Evolutionary conservation across 768 basidiomycete genomes (phyloP), one percentile per base, ranked within the genome.

Genomic region (Pilatotrama ljubarskyi): DNA sequence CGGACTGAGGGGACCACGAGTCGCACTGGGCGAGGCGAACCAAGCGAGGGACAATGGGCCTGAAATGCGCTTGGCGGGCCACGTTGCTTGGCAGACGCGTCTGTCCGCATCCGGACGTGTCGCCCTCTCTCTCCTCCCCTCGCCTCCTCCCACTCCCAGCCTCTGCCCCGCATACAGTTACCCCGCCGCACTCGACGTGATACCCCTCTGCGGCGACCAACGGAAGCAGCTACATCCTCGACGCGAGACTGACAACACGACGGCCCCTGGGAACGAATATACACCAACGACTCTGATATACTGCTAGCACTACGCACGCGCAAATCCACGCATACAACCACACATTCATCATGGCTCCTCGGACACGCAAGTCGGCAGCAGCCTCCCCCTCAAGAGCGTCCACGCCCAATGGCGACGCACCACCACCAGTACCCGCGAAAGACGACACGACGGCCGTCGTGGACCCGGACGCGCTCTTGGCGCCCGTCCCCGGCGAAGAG

Each of bases 401-500:
- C 32, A 22, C 37, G 17, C 36, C 56, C 17, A 47, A 62, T 20
- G 61, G 41, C 47, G 56, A 54, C 56, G 36, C 52, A 47, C 46
- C 51, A 6, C 55, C 55, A 6, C 38, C 46, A 15, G 25, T 49
- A 24, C 55, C 55, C 13, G 37, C 55, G 24, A 40, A 49, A n/a
- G 46, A 49, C 25, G 38, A 57, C 11, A 22, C 56, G 26, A 22
- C 37, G 41, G 17, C 61, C 11, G 52, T 53, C 26, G 48, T 51
- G 22, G 52, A 58, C 48, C 48, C 58, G 11, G 51, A 58, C 56
- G 54, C 63, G 53, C 63, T 64, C 25, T 52, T 60, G 4, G 60
- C 69, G 14, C 69, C 72, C 20, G 57, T 64, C 25, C 53, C 66
- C 32, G 59, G 51, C 13, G 65, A 58, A 41, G 68, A 67, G 40